Evolutionary conservation across 371 early-diverging fungal species (phyloP).

Genomic region (Mucor piriformis): DNA sequence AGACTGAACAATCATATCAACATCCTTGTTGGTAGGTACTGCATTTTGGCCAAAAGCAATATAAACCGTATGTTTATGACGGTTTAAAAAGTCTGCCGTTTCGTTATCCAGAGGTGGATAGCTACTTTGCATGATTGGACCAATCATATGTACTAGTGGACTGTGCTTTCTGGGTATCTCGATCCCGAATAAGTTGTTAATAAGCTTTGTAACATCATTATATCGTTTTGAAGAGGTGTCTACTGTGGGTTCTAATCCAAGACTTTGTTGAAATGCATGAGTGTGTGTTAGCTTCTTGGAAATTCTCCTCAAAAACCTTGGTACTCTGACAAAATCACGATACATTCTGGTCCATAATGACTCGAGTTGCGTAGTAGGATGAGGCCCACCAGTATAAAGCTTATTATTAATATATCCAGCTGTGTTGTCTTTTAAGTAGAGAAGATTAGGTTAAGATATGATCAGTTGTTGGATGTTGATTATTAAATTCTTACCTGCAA

Average conservation of each 20-base stretch:
- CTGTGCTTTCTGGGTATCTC: conserved; percentile 28
- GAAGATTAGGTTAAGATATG: not conserved
- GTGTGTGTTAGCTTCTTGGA: not conserved
- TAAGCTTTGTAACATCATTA: conserved; percentile 11
- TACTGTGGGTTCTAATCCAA: not conserved
- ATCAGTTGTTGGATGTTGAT: too few relatives aligned
- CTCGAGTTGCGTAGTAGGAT: conserved; percentile 9
- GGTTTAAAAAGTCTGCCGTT: conserved; percentile 19
- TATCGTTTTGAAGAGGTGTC: conserved; percentile 1
- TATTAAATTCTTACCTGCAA: conserved; percentile 4
- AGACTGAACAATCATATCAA: conserved; percentile 19
- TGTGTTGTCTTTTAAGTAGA: conserved; percentile 8
- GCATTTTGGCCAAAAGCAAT: conserved; percentile 42
- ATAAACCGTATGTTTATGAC: conserved; percentile 26
- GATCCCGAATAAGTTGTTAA: conserved; percentile 27
- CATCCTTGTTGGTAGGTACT: not conserved
- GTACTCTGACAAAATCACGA: conserved; percentile 1
- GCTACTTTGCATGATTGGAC: conserved; percentile 21
- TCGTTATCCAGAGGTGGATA: conserved; percentile 22
- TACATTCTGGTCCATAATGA: conserved; percentile 2
- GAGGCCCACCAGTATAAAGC: too few relatives aligned
- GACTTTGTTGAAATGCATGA: not conserved
- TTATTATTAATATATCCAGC: conserved; percentile 29
- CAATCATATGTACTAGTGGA: conserved; percentile 33
- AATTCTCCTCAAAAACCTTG: not conserved